phyloP scores from a whole-genome alignment of 2,329 filamentous ascomycete species.

The Trichophyton mentagrophytes region DNA sequence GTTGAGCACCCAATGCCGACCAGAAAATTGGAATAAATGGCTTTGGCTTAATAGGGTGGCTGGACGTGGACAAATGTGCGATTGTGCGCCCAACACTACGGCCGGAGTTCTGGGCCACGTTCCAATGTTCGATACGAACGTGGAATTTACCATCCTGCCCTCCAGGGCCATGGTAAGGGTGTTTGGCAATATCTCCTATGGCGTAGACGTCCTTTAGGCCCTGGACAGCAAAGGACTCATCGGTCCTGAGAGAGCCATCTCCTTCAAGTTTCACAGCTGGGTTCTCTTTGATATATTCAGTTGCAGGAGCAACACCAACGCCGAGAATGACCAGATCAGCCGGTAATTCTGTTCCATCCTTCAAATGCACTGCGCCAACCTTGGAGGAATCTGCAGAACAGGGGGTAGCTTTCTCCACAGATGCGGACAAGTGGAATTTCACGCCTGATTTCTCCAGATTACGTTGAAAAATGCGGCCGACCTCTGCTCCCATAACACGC shows the following conservation, averaged over 20 bases:
- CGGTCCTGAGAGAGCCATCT: conserved; percentile 74
- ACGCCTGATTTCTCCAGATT: conserved; percentile 73
- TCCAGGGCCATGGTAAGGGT: conserved; percentile 83
- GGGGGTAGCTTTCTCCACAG: conserved; percentile 70
- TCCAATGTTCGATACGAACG: conserved; percentile 93
- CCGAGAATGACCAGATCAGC: conserved; percentile 88
- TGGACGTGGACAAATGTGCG: conserved; percentile 34
- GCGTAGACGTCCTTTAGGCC: conserved; percentile 77
- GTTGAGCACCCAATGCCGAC: conserved; percentile 78
- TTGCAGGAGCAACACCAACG: conserved; percentile 76
- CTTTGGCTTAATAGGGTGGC: conserved; percentile 42
- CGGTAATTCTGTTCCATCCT: conserved; percentile 71
- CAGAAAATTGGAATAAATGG: conserved; percentile 91
- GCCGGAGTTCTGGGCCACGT: conserved; percentile 88
- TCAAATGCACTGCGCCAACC: conserved; percentile 69
- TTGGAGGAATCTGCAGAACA: conserved; percentile 53
- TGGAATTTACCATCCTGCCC: conserved; percentile 45
- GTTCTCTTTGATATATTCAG: conserved; percentile 67
- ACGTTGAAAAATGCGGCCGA: conserved; percentile 69
- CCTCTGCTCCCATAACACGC: conserved; percentile 66
- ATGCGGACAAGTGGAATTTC: conserved; percentile 71
- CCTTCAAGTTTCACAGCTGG: conserved; percentile 55
- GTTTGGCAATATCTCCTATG: conserved; percentile 88
- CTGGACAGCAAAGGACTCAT: conserved; percentile 64
- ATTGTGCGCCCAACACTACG: conserved; percentile 69